Base-by-base conservation (phyloP, 2,329 filamentous ascomycete species). In the Chaetomiaceae sp. region DNA sequence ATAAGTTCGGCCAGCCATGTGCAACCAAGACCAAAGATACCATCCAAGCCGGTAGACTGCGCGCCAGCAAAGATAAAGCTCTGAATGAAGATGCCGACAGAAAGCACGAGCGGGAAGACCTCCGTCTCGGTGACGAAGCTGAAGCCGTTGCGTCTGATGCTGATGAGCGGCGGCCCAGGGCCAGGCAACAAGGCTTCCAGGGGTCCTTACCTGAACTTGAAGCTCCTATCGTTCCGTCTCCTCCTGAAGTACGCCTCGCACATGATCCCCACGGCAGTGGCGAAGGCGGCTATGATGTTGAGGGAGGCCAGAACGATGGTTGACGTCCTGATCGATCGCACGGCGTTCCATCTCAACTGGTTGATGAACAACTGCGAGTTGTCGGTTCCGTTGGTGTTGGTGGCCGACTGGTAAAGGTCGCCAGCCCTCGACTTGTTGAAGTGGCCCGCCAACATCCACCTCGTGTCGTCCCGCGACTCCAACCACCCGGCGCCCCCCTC, bases 301-400 rank as follows among this genome's bases (percentile, higher is more conserved):
- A 83, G 81, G 45, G 69, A 65, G 29, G 79, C 74, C 45, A 83
- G 68, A 49, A 82, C 78, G 46, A 83, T 74, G 35, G 76, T 78
- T 19, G 78, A 81, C 15, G 75, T 79, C 54, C 80, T 71, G 56
- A 81, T 69, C 27, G 78, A 81, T 57, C 73, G 79, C 51, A 72
- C 72, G 14, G 72, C 68, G 24, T 71, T 69, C 52, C 78, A 75
- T 48, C 66, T 69, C 54, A 79, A 68, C 52, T 76, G 60, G 56
- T 75, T 74, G 55, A 75, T 69, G 51, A 76, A 61, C 52, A 59
- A 59, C 29, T 59, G 58, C 32, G 68, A 62, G 32, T 68, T 67
- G 35, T 68, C 66, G 6, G 72, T 70, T 26, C 65, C 64, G 58
- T 74, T 77, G 34, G 49, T 49, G 3, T 53, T 77, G 34, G 49